Base-by-base conservation (phyloP, 169 alveolate genomes). In the Plasmodium gallinaceum region DNA sequence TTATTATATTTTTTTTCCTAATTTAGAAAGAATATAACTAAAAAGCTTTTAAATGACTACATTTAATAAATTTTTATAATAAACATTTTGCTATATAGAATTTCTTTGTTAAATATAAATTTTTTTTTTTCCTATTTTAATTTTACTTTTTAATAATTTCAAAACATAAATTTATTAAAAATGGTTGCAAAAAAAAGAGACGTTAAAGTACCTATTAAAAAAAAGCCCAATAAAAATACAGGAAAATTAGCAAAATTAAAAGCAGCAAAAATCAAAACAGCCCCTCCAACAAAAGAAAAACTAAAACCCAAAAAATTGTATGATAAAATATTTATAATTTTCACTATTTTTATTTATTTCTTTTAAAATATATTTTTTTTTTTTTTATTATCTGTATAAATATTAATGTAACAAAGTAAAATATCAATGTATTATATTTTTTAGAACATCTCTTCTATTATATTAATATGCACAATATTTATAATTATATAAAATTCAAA, bases 301-400 rank as follows among this genome's bases (percentile, higher is more conserved):
- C 45, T 74, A 64, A 74, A 74, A n/a, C 62, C 88, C 14, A 74
- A 74, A 61, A 74, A 74, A 61, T 39, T 74, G 88, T 74, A 74
- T 20, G 74, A 12, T 48, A 12, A 24, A n/a, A 20, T 7, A 9
- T 46, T 45, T 69, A 12, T 16, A 7, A 54, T 10, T 16, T 10
- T 54, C 12, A 12, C 39, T 32, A 32, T 32, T 32, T 32, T 32
- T 32, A 32, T 32, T 32, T 32, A 5, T 32, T 32, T 32, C 39
- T 32, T 32, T 32, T 32, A 32, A 32, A 32, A 32, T 32, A 2
- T 32, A 2, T 4, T 2, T 32, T 32, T 32, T 32, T 32, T 32
- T 4, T 2, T 32, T 32, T 32, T 32, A 32, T 4, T 4, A 32
- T 32, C 4, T 16, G 64, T 0, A n/a, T 10, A 54, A n/a, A 54